Evolutionary conservation across 345 rosid genomes (phyloP), one percentile per base, ranked within the genome.

Genomic region (Eucalyptus curtisii): DNA sequence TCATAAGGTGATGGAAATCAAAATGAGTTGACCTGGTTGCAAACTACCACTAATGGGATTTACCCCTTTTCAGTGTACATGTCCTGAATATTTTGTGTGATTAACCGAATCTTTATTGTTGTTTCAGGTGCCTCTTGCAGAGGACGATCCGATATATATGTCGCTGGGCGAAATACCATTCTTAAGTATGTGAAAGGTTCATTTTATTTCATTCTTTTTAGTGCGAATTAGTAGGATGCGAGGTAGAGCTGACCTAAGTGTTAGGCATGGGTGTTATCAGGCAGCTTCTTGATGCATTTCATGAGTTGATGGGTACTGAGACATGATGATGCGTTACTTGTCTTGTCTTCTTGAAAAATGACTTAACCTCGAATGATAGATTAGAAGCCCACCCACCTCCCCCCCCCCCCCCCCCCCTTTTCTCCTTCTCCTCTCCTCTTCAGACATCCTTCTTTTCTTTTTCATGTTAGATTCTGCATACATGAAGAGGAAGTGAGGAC

Each of bases 121-220:
- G 68, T 93, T 93, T 91, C 94, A 96, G 98, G 98, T 93, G 88
- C 87, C 93, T 90, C 93, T 96, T 81, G 96, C 91, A 48, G 98
- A 96, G 89, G 99, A 98, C 90, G 99, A 98, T 91, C 93, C 98
- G 0, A 98, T 98, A 88, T 98, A 97, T 91, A 98, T 96, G 97
- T 98, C 99, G 88, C 94, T 98, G 16, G 99, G 96, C 52, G 99
- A 98, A 95, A 97, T 98, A 94, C 98, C 99, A 87, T 90, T 97
- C 84, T 84, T 89, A 87, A 85, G 90, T 89, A 89, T 19, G 89
- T 87, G 24, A 27, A n/a, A 87, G 49, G 30, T 71, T 86, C 85
- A 87, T 42, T 76, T 76, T 76, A 40, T 40, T 76, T 20, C 7
- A 3, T 76, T 76, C 47, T 76, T 40, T 71, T 76, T 76, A 24